phyloP scores from a whole-genome alignment of 73 alveolate species.

The Stentor roeselii region DNA sequence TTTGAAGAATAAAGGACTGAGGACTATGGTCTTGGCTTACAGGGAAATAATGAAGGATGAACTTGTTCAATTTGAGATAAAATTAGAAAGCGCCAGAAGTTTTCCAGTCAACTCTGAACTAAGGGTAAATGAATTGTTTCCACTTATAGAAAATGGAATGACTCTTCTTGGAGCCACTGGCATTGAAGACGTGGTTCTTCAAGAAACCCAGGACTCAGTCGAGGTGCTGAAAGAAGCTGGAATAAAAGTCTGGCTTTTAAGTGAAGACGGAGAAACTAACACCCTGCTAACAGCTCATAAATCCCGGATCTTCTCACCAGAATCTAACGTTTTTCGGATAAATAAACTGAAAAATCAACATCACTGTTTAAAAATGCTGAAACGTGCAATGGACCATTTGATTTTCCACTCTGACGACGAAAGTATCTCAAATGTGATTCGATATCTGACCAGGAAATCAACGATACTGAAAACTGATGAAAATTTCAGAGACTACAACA shows the following conservation, averaged over 20 bases:
- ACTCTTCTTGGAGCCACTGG: constrained; percentile 8
- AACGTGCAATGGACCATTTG: neutral
- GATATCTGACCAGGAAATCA: neutral
- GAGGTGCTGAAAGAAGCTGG: constrained; percentile 33
- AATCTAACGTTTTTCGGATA: neutral
- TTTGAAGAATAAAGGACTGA: neutral
- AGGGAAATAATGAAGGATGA: neutral
- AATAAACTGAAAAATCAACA: neutral
- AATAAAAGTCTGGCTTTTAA: constrained; percentile 40
- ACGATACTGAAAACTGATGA: neutral
- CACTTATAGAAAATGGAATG: neutral
- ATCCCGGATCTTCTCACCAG: neutral
- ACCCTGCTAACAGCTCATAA: neutral
- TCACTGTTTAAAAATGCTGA: neutral
- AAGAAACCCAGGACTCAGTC: neutral
- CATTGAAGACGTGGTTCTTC: constrained; percentile 25
- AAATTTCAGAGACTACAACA: neutral
- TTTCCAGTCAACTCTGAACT: neutral
- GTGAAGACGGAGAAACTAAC: constrained; percentile 34
- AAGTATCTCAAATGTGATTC: neutral
- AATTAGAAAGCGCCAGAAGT: constrained; percentile 4
- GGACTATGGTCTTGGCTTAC: neutral
- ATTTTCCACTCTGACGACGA: neutral
- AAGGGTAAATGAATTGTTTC: neutral
- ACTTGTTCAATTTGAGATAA: neutral